Base-by-base conservation (phyloP, 148 eudicot genomes). In the Chenopodium suecicum region DNA sequence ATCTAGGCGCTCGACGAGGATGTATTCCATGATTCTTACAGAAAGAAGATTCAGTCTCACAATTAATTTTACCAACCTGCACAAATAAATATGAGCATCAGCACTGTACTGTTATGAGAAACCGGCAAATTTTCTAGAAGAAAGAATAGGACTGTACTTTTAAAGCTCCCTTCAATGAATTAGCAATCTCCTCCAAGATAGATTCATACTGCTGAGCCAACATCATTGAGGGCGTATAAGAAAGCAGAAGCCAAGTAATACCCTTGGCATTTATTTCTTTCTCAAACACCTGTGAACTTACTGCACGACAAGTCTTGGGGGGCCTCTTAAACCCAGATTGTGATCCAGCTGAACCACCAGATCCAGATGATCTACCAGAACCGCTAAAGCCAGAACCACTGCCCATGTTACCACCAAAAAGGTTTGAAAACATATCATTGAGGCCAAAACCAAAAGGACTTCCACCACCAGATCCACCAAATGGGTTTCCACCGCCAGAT, bases 11-110 rank as follows among this genome's bases (percentile, higher is more conserved):
- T 85, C 89, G 86, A 46, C 89, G 91, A 76, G 94, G 90, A 83
- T 83, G 67, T 64, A 91, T 41, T 67, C 89, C 90, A 75, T 92
- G 86, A 44, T 82, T 94, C 82, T 92, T 89, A 80, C 99, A 93
- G 60, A 92, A 85, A 70, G 94, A 86, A 60, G 86, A 77, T 58
- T 91, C 94, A 72, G 75, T 88, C 58, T 90, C 94, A 83, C 99
- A 95, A 73, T 92, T 89, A 80, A 94, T 73, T 78, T 86, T 90
- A 84, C 99, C 98, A 79, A 88, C 94, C 99, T 95, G 90, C 76
- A 83, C 62, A 66, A 84, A 32, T 54, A 6, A 78, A 7, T 41
- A 78, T 25, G 16, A 63, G 17, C 58, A n/a, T 77, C 80, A 79
- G 56, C 75, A 31, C 13, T 4, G 44, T 44, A 76, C 62, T 23